Percentiles rank a stretch among this genome's conserved stretches.
Evolutionary conservation across 257 asterid genomes (phyloP).

Genomic region (Penstemon davidsonii): DNA sequence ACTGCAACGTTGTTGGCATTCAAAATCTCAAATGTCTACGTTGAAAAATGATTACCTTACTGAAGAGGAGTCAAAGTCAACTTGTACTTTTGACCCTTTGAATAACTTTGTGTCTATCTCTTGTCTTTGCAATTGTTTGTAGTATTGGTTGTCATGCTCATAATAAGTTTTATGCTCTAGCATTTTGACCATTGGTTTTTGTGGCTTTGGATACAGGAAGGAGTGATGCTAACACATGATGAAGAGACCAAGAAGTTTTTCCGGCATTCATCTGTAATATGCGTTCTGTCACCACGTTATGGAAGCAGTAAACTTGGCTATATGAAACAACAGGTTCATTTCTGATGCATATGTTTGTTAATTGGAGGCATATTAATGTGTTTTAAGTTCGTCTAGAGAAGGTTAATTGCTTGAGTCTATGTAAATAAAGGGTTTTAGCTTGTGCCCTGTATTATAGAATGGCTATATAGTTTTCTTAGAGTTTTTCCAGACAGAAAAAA

Average conservation of each 20-base stretch:
- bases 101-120: neutral
- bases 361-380: conserved; percentile 14
- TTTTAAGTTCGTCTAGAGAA: neutral
- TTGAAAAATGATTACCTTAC: neutral
- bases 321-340: conserved; percentile 73
- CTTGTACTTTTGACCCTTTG: conserved; percentile 10
- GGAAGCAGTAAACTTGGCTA: conserved; percentile 79
- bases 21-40: neutral
- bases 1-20: conserved; percentile 3
- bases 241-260: conserved; percentile 90
- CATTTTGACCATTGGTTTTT: conserved; percentile 23
- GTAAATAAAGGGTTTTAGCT: neutral
- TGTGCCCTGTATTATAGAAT: neutral
- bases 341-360: conserved; percentile 24
- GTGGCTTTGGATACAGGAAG: conserved; percentile 56
- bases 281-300: conserved; percentile 86
- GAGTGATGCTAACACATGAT: conserved; percentile 89
- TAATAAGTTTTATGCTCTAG: conserved; percentile 5
- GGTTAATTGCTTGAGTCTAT: conserved; percentile 4
- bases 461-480: neutral
- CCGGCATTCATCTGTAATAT: conserved; percentile 79
- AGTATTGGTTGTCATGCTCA: conserved; percentile 22
- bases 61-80: conserved; percentile 21
- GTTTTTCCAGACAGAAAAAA: conserved; percentile 2
- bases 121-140: conserved; percentile 18